phyloP scores from a whole-genome alignment of 2,329 filamentous ascomycete genomes.

The Hypoxylon sp. region DNA sequence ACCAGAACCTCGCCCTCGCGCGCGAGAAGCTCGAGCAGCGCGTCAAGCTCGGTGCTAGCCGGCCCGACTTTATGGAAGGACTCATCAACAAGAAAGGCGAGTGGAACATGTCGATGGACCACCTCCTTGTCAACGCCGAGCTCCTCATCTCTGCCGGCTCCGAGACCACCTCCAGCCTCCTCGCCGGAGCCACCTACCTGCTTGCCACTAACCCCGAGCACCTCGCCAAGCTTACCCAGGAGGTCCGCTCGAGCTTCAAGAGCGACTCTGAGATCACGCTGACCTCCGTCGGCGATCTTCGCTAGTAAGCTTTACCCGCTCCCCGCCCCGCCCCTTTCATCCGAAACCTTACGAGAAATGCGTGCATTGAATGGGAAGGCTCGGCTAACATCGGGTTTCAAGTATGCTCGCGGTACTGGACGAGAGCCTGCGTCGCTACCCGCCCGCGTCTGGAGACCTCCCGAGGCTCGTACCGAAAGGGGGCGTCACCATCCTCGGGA shows the following conservation, averaged over 20 bases:
- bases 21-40: constrained; percentile 41
- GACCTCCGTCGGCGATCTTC: constrained; percentile 43
- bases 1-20: constrained; percentile 36
- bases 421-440: constrained; percentile 54
- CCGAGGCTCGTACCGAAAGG: constrained; percentile 40
- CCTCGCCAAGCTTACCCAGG: constrained; percentile 47
- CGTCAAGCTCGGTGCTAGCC: constrained; percentile 40
- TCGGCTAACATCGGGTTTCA: not conserved
- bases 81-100: constrained; percentile 44
- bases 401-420: constrained; percentile 52
- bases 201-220: constrained; percentile 49
- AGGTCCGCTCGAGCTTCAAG: constrained; percentile 51
- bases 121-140: constrained; percentile 38
- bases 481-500: constrained; percentile 39
- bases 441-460: constrained; percentile 43
- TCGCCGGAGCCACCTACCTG: constrained; percentile 51
- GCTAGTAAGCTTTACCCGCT: constrained; percentile 41
- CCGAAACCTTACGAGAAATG: not conserved
- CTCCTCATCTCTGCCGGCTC: constrained; percentile 55
- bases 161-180: constrained; percentile 59
- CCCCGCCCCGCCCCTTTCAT: not conserved
- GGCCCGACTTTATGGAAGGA: constrained; percentile 47
- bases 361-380: too few relatives aligned
- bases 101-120: constrained; percentile 30
- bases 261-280: constrained; percentile 52